Conservation (phyloP, 306 rosid genomes). For the Cajanus cajan region DNA sequence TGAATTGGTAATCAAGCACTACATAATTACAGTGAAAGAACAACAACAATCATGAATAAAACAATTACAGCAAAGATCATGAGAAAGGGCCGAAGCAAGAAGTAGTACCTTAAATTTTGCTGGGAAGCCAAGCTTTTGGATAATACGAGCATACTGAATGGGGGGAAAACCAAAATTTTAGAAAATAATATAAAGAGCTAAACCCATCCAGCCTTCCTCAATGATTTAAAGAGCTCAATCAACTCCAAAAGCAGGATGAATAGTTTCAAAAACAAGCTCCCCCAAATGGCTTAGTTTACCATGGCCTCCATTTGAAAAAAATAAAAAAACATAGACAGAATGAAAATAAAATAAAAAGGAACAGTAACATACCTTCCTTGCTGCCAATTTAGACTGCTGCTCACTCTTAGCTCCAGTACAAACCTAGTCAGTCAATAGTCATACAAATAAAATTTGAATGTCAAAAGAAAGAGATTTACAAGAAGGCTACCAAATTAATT, state of each 20-base stretch:
- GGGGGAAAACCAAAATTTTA: conserved; percentile 16
- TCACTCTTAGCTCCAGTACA: conserved; percentile 99
- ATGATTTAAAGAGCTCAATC: not conserved
- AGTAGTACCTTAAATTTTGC: conserved; percentile 78
- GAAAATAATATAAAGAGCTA: not conserved
- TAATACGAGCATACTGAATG: conserved; percentile 86
- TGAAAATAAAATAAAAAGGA: not conserved
- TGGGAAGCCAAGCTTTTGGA: conserved; percentile 86
- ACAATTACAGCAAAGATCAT: not conserved
- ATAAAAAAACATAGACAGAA: conserved; percentile 3
- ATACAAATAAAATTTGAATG: conserved; percentile 23
- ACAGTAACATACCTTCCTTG: conserved; percentile 68
- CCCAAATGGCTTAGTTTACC: not conserved
- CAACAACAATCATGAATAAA: not conserved
- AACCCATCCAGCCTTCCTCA: not conserved
- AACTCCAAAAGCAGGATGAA: not conserved
- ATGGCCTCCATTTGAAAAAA: not conserved
- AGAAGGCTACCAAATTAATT: not conserved
- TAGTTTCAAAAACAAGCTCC: conserved; percentile 13
- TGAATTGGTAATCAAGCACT: not conserved
- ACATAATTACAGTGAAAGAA: not conserved
- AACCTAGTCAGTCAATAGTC: conserved; percentile 60
- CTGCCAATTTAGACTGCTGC: conserved; percentile 85
- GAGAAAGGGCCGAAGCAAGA: not conserved
- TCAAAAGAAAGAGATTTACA: not conserved